A percentile compares a stretch with the other conserved stretches of the same genome.
These are phyloP conservation scores for Musa troglodytarum DNA, from an alignment of 176 grass and related monocot species.

Conservation along the genomic window DNA sequence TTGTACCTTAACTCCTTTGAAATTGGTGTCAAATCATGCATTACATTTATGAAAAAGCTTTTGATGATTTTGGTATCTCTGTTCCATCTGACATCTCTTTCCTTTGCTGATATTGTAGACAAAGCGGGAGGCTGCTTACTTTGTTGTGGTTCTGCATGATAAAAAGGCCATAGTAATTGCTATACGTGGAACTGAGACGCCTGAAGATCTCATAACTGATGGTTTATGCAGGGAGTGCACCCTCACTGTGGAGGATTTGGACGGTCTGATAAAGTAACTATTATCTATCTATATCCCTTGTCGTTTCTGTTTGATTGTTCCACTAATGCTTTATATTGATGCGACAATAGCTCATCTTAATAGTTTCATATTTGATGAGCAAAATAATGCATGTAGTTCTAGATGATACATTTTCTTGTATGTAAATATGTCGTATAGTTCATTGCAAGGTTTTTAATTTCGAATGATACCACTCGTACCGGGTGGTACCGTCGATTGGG, in stretches of 20 bases:
- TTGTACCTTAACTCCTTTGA: no score
- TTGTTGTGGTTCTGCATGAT: slow-evolving; percentile 79
- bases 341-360: background rate
- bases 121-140: slow-evolving; percentile 87
- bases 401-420: background rate
- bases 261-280: slow-evolving; percentile 64
- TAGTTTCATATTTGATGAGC: background rate
- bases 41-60: background rate
- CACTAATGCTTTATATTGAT: background rate
- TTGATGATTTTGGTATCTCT: background rate
- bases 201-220: slow-evolving; percentile 90
- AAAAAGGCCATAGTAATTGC: slow-evolving; percentile 67
- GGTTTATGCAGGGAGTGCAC: slow-evolving; percentile 86
- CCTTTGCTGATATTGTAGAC: slow-evolving; percentile 35
- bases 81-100: background rate
- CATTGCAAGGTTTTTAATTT: no score
- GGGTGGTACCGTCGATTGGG: no score
- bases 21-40: background rate
- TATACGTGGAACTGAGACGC: slow-evolving; percentile 88
- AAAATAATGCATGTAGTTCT: background rate
- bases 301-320: background rate
- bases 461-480: no score
- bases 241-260: slow-evolving; percentile 78
- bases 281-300: background rate
- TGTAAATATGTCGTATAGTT: no score